phyloP scores from a whole-genome alignment of 371 early-diverging fungal genomes.

The Syncephalastrum sp. region DNA sequence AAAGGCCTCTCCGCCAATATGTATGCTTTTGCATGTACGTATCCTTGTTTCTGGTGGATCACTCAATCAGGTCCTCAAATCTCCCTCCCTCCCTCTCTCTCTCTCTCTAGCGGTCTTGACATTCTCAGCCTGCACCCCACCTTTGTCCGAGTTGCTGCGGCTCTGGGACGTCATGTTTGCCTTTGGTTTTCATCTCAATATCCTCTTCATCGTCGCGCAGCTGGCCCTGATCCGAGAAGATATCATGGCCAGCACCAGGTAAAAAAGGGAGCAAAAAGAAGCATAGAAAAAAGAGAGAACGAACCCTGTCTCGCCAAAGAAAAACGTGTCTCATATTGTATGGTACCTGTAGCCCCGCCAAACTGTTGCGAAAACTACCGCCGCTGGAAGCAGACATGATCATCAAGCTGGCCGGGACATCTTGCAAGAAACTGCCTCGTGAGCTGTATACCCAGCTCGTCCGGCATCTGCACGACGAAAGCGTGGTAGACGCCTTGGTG shows the following conservation, averaged over 20 bases:
- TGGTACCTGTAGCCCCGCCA: conserved; percentile 67
- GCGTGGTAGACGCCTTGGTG: conserved; percentile 40
- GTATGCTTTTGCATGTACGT: conserved; percentile 88
- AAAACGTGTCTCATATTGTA: too few relatives aligned
- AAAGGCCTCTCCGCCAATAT: conserved; percentile 76
- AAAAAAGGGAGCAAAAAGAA: background rate
- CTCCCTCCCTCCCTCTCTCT: background rate
- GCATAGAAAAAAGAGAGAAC: background rate
- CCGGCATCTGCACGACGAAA: conserved; percentile 75
- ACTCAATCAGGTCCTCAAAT: too few relatives aligned
- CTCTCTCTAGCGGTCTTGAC: conserved; percentile 79
- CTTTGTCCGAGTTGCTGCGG: conserved; percentile 75
- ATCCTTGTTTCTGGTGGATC: too few relatives aligned
- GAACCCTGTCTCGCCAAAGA: too few relatives aligned
- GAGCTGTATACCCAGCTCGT: conserved; percentile 75
- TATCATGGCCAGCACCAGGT: conserved; percentile 67
- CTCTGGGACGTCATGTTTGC: conserved; percentile 94
- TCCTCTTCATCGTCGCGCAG: conserved; percentile 86
- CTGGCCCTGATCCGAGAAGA: conserved; percentile 73
- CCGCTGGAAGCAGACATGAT: conserved; percentile 70
- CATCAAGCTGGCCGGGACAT: conserved; percentile 59
- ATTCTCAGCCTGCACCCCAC: conserved; percentile 86
- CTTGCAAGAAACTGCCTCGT: conserved; percentile 65
- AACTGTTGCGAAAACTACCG: conserved; percentile 77
- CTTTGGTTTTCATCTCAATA: conserved; percentile 89